Percentiles rank a stretch among this genome's conserved stretches.
phyloP scores from a whole-genome alignment of 441 rosid species.

The Raphanus hybrid region DNA sequence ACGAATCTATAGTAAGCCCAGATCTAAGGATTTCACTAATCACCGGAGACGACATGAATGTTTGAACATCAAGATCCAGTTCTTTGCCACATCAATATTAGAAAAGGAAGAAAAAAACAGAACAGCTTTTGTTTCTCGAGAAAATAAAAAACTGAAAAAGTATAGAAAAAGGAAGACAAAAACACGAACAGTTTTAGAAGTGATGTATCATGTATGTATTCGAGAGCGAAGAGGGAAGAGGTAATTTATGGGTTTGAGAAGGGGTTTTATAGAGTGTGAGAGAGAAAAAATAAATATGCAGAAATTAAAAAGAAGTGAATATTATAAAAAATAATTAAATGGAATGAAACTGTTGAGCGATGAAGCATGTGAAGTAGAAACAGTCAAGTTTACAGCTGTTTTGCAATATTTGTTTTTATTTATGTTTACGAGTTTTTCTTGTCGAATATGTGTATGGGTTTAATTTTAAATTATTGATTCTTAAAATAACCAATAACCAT shows the following conservation, averaged over 20 bases:
- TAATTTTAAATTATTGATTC: background rate
- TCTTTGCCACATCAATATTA: slow-evolving; percentile 24
- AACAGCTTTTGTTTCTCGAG: background rate
- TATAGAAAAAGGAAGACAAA: slow-evolving; percentile 6
- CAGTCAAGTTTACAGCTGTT: slow-evolving; percentile 44
- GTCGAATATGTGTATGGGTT: slow-evolving; percentile 12
- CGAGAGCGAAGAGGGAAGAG: slow-evolving; percentile 40
- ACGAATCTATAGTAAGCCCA: slow-evolving; percentile 78
- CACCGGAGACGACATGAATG: slow-evolving; percentile 98
- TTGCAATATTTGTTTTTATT: slow-evolving; percentile 26
- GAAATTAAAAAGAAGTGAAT: background rate
- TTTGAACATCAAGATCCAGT: slow-evolving; percentile 76
- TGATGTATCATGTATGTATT: background rate
- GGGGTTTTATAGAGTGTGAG: slow-evolving; percentile 32
- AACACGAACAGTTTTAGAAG: slow-evolving; percentile 23
- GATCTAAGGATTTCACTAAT: slow-evolving; percentile 80
- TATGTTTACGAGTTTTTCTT: too few relatives aligned
- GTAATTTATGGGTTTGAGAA: slow-evolving; percentile 20
- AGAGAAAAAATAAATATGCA: background rate
- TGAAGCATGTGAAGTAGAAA: slow-evolving; percentile 40
- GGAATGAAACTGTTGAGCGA: slow-evolving; percentile 27
- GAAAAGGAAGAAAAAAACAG: background rate
- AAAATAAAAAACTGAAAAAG: background rate
- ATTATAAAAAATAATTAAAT: background rate
- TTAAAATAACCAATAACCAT: background rate